Percentiles rank a stretch among this genome's conserved stretches.
Evolutionary conservation across 1,284 basidiomycete genomes (phyloP).

Genomic region (Tylopilus orsonianus): DNA sequence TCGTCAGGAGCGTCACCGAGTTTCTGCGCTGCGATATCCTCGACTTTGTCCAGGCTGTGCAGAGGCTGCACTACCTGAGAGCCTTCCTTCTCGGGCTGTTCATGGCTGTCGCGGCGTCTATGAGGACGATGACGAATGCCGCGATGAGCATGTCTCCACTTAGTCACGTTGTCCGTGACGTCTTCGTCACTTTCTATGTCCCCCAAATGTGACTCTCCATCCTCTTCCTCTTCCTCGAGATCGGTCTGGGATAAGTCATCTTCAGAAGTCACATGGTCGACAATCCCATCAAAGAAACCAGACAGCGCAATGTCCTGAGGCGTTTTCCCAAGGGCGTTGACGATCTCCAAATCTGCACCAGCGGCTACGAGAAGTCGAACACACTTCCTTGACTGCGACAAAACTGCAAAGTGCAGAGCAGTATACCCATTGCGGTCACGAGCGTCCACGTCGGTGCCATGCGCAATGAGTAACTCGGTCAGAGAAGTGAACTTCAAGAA

Average conservation of each 20-base stretch:
- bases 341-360: conserved; percentile 79
- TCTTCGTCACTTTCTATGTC: conserved; percentile 70
- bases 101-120: conserved; percentile 32
- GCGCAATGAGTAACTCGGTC: conserved; percentile 69
- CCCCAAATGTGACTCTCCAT: conserved; percentile 67
- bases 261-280: conserved; percentile 33
- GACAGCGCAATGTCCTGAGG: conserved; percentile 73
- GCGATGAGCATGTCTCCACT: conserved; percentile 33
- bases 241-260: conserved; percentile 26
- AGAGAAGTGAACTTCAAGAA: conserved; percentile 80
- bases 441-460: conserved; percentile 77
- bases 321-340: conserved; percentile 76
- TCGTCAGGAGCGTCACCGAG: conserved; percentile 44
- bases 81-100: conserved; percentile 22
- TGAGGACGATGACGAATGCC: conserved; percentile 34
- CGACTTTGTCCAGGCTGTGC: conserved; percentile 24
- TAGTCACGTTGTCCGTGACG: conserved; percentile 34
- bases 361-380: conserved; percentile 69
- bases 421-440: conserved; percentile 92
- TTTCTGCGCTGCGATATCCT: conserved; percentile 22
- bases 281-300: conserved; percentile 54
- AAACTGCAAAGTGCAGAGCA: conserved; percentile 83
- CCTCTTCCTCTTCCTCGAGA: conserved; percentile 43
- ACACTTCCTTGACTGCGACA: conserved; percentile 68
- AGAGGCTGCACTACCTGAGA: conserved; percentile 2